Evolutionary conservation across 2,329 filamentous ascomycete species (phyloP).

Genomic region (Alternaria burnsii): DNA sequence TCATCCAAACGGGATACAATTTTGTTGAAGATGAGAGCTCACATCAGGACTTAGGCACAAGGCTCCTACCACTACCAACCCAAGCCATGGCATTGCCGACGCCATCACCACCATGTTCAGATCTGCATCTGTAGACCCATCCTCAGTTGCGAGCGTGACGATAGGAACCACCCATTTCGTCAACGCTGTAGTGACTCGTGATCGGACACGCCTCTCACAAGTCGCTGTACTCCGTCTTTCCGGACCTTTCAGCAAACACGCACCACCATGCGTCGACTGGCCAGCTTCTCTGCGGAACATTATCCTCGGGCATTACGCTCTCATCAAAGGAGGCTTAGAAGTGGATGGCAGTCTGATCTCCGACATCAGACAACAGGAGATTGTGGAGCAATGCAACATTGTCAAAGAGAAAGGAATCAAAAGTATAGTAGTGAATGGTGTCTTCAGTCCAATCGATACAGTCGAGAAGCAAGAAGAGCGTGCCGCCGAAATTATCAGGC

Average conservation of each 20-base stretch:
- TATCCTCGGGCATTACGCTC: slow-evolving; percentile 56
- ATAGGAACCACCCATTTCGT: slow-evolving; percentile 64
- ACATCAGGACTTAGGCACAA: slow-evolving; percentile 43
- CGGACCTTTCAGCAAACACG: slow-evolving; percentile 58
- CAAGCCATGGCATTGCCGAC: slow-evolving; percentile 48
- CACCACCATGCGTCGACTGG: slow-evolving; percentile 61
- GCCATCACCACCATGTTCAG: slow-evolving; percentile 50
- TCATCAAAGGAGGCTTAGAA: slow-evolving; percentile 60
- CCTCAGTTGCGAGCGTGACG: slow-evolving; percentile 55
- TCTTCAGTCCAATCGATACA: slow-evolving; percentile 67
- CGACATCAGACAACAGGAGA: slow-evolving; percentile 55
- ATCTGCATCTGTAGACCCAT: slow-evolving; percentile 39
- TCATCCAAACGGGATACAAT: not conserved
- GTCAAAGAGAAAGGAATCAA: slow-evolving; percentile 56
- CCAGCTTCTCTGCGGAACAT: slow-evolving; percentile 56
- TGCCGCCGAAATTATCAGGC: slow-evolving; percentile 58
- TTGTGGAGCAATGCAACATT: slow-evolving; percentile 54
- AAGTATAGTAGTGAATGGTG: slow-evolving; percentile 64
- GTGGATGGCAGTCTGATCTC: slow-evolving; percentile 60
- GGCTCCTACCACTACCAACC: slow-evolving; percentile 49
- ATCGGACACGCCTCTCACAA: slow-evolving; percentile 58
- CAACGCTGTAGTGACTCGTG: slow-evolving; percentile 61
- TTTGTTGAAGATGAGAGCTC: not conserved
- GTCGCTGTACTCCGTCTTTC: slow-evolving; percentile 64
- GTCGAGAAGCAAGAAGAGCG: slow-evolving; percentile 61